Evolutionary conservation across 2,329 filamentous ascomycete genomes (phyloP), one percentile per base, ranked within the genome.

Genomic region (Alternaria arborescens): DNA sequence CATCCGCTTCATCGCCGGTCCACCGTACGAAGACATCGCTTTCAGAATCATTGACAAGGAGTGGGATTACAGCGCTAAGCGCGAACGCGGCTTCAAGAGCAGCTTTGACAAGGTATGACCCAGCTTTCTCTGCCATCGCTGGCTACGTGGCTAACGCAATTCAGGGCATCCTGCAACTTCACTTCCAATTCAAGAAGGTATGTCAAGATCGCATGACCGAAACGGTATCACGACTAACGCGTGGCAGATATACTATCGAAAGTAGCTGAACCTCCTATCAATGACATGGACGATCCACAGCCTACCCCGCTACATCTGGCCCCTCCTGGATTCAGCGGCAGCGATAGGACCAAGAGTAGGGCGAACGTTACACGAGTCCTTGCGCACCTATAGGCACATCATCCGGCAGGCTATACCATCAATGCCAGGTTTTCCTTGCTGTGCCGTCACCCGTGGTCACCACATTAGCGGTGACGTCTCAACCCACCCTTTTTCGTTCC

Each of bases 141-240:
- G 50, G 48, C 24, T 50, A 46, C 41, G 30, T 62, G 54, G 67
- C 74, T 80, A 71, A 81, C 70, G 61, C 58, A 41, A 58, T 61
- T 67, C 75, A 96, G 92, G 94, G 94, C 54, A 97, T 98, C 71
- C 83, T 99, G 59, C 94, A 97, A 81, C 86, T 99, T 60, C 94
- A 98, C 78, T 99, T 99, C 78, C 94, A 97, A 79, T 97, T 98
- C 85, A 99, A 98, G 80, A 97, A 97, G 88, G 93, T 96, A 80
- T 71, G 81, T 62, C 28, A 38, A 47, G 24, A n/a, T 47, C 32
- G 34, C 50, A 36, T 55, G 43, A 42, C 20, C 34, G 12, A 42
- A n/a, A 40, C 38, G 12, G 43, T 52, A 20, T 28, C 30, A 43
- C 36, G 46, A 53, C 72, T 79, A 41, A 78, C 64, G 60, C 48